Evolutionary conservation across 495 filamentous ascomycete genomes (phyloP).

Genomic region (Annulohypoxylon stygium): DNA sequence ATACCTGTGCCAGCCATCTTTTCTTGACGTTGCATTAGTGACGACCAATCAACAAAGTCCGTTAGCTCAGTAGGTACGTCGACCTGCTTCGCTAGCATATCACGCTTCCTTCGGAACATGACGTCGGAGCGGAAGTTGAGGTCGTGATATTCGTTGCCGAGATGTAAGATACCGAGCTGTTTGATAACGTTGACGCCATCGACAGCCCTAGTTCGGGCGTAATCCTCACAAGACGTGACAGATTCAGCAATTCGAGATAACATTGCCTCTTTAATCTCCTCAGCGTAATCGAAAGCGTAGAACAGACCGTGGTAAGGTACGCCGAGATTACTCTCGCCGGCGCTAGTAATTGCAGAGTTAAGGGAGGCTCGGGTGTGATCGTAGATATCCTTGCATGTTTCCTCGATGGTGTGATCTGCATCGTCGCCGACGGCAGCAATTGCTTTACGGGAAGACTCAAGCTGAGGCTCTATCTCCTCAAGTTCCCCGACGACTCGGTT

Average conservation of each 20-base stretch:
- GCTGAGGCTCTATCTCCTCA: conserved; percentile 83
- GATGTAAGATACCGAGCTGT: conserved; percentile 85
- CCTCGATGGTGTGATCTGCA: conserved; percentile 84
- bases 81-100: conserved; percentile 84
- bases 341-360: conserved; percentile 74
- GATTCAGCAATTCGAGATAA: conserved; percentile 84
- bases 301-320: conserved; percentile 89
- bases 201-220: conserved; percentile 82
- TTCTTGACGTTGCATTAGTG: conserved; percentile 89
- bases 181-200: conserved; percentile 89
- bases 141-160: conserved; percentile 85
- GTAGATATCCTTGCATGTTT: conserved; percentile 86
- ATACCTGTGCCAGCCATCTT: conserved; percentile 92
- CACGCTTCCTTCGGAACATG: conserved; percentile 89
- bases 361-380: conserved; percentile 81
- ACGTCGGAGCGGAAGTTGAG: conserved; percentile 87
- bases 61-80: conserved; percentile 87
- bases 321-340: conserved; percentile 82
- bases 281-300: conserved; percentile 89
- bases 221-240: conserved; percentile 83
- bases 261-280: conserved; percentile 93
- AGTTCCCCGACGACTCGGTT: conserved; percentile 86
- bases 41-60: conserved; percentile 92
- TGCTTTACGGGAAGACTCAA: conserved; percentile 85
- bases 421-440: conserved; percentile 84